Base-by-base conservation (phyloP, 2,329 filamentous ascomycete species). In the Emericellopsis cladophorae region DNA sequence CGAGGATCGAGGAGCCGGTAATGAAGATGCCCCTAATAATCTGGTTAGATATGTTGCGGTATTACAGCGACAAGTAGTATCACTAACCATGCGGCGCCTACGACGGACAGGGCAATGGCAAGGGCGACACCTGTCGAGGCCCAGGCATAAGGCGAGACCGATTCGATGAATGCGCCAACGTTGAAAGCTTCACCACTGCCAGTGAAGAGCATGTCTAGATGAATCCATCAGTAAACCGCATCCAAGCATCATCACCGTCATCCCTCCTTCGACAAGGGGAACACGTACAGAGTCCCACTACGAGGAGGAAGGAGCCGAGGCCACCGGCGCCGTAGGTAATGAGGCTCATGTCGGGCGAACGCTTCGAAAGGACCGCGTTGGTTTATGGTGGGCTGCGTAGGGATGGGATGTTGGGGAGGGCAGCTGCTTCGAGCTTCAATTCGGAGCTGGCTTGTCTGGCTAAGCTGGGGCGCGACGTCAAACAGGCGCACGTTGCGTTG, bases 171-270 rank as follows among this genome's bases (percentile, higher is more conserved):
- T 60, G 81, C 81, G 62, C 93, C 93, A 62, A 96, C 86, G 67
- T 98, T 94, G 68, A 98, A 98, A 45, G 82, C 72, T 73, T 98
- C 90, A 59, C 93, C 92, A 62, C 85, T 88, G 58, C 87, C 88
- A 57, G 92, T 93, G 61, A 98, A 95, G 61, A 98, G 86, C 87
- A 98, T 93, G 67, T 98, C 92, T 98, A 62, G 48, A 47, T 21
- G 37, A 26, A 15, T 33, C 43, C 40, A 44, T 45, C 44, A 48
- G 46, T 43, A 39, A 2, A 29, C 26, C 26, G 12, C 9, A 29
- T 29, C 26, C 26, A 29, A 29, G 14, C 41, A 34, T 26, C 33
- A 41, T 38, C 40, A 14, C 31, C 40, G 36, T 41, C 29, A 23
- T 41, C 39, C 39, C 40, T 26, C 21, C 15, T 22, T 21, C 16